Percentiles rank a stretch among this genome's conserved stretches.
These are phyloP conservation scores for Hydrangea macrophylla DNA, from an alignment of 148 eudicot species.

Conservation along the genomic window DNA sequence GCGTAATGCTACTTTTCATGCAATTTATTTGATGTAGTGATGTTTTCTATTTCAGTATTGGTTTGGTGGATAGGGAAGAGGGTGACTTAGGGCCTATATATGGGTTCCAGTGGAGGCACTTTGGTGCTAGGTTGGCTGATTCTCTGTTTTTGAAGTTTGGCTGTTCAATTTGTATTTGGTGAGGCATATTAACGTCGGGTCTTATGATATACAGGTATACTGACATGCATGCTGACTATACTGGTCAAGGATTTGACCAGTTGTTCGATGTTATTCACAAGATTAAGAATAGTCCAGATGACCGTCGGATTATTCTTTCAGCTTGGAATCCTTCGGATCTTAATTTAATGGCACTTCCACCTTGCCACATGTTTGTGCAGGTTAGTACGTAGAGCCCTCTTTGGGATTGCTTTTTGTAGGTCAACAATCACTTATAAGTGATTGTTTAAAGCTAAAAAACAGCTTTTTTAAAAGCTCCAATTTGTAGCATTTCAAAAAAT, in stretches of 20 bases:
- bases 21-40: background rate
- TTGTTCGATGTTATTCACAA: conserved; percentile 73
- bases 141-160: too few species aligned
- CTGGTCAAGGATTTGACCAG: conserved; percentile 92
- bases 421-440: too few species aligned
- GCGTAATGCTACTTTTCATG: background rate
- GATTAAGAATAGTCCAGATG: conserved; percentile 86
- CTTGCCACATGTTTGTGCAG: conserved; percentile 92
- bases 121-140: conserved; percentile 72
- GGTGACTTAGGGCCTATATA: conserved; percentile 94
- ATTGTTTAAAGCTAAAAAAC: too few species aligned
- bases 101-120: conserved; percentile 98
- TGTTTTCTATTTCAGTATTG: conserved; percentile 49
- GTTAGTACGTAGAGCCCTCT: conserved; percentile 26
- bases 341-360: conserved; percentile 87
- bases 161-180: too few species aligned
- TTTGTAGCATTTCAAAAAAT: too few species aligned
- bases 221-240: conserved; percentile 83
- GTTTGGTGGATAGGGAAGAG: conserved; percentile 78
- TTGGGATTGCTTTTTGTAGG: too few species aligned
- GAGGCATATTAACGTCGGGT: background rate
- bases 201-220: conserved; percentile 52
- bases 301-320: conserved; percentile 81
- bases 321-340: conserved; percentile 97
- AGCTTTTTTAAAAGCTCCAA: too few species aligned